phyloP scores from a whole-genome alignment of 768 basidiomycete species.

The Kockovaella imperatae region DNA sequence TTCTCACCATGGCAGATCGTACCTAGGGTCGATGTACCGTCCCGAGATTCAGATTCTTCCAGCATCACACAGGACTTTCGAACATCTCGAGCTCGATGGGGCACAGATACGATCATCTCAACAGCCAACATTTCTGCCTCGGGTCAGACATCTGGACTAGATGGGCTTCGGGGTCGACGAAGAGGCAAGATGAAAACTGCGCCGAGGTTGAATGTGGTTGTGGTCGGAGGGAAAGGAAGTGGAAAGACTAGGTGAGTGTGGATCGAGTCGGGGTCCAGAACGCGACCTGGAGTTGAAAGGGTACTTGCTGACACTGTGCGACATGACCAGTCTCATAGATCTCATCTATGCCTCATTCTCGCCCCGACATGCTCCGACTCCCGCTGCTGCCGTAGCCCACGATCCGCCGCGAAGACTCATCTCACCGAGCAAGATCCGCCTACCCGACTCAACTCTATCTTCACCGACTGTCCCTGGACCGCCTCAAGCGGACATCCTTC shows the following conservation, averaged over 20 bases:
- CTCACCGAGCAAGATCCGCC: too few species aligned
- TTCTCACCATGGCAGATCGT: conserved; percentile 22
- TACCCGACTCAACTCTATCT: too few species aligned
- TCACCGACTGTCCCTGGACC: too few species aligned
- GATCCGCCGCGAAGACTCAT: too few species aligned
- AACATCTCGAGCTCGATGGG: conserved; percentile 9
- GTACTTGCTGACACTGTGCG: neutral
- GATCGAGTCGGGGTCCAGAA: too few species aligned
- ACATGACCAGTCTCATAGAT: neutral
- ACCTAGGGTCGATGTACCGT: neutral
- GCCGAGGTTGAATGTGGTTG: conserved; percentile 25
- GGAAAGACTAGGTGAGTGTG: conserved; percentile 36
- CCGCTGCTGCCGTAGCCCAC: too few species aligned
- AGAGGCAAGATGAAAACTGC: conserved; percentile 8
- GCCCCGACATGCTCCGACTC: too few species aligned
- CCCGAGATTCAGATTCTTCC: neutral
- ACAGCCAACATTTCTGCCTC: neutral
- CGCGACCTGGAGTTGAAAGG: neutral
- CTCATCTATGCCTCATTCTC: neutral
- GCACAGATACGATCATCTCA: conserved; percentile 5
- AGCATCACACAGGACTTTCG: conserved; percentile 9
- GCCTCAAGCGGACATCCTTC: too few species aligned
- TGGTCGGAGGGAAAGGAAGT: conserved; percentile 30
- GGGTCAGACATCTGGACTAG: neutral
- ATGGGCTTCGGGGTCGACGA: neutral